These are phyloP conservation scores for Mucor irregularis DNA, from an alignment of 371 early-diverging fungal species.

Conservation along the genomic window DNA sequence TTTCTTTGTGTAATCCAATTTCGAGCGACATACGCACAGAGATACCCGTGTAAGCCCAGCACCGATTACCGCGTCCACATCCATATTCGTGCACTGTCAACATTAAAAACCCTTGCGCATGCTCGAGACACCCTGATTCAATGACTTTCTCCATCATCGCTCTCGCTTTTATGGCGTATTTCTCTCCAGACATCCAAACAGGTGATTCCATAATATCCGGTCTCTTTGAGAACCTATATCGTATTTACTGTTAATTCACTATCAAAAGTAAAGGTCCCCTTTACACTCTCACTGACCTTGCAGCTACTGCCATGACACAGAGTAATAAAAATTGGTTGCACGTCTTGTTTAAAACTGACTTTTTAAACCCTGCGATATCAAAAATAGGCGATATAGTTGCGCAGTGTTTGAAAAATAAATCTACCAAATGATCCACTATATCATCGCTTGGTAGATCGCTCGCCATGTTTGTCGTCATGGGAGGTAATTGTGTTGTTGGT, in stretches of 20 bases:
- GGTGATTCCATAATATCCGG: constrained; percentile 10
- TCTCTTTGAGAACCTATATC: constrained; percentile 22
- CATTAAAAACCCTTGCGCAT: constrained; percentile 44
- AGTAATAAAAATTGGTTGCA: constrained; percentile 12
- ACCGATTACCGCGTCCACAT: constrained; percentile 43
- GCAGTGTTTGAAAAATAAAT: constrained; percentile 9
- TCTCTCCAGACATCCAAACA: constrained; percentile 23
- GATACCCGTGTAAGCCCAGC: constrained; percentile 67
- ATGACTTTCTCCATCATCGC: constrained; percentile 13
- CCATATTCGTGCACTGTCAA: constrained; percentile 51
- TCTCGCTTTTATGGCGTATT: constrained; percentile 22
- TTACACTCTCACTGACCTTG: constrained; percentile 10
- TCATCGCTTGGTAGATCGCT: not conserved
- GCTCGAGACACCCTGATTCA: constrained; percentile 41
- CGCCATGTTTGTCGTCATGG: no score
- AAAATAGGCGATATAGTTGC: constrained; percentile 10
- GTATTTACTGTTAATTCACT: not conserved
- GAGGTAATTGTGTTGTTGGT: not conserved
- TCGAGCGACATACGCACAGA: constrained; percentile 61
- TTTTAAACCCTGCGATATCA: constrained; percentile 3
- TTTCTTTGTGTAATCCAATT: constrained; percentile 53
- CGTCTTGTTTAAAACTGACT: constrained; percentile 6
- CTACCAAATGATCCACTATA: constrained; percentile 3
- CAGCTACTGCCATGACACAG: constrained; percentile 12
- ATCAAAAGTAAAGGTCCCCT: not conserved